Base-by-base conservation (phyloP, 805 yeast species). In the Hanseniaspora occidentalis region DNA sequence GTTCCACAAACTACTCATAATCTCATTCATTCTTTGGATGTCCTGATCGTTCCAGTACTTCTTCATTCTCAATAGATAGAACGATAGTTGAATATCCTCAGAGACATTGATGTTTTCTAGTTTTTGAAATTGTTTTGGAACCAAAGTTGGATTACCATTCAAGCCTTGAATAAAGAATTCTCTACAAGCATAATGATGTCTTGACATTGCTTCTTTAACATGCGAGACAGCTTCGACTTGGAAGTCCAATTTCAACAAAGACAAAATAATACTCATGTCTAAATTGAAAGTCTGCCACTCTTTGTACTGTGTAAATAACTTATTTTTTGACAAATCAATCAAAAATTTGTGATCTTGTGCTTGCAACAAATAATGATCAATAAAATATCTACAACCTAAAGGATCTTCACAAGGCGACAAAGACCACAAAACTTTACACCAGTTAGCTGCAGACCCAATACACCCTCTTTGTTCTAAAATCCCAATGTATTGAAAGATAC, bases 341-440 rank as follows among this genome's bases (percentile, higher is more conserved):
- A 85, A 53, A 56, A 74, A 84, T 43, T 73, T 64, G 51, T 69
- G 75, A 45, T 84, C 84, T 24, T 70, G 77, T 27, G 83, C 66
- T 59, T 75, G 62, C 3, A 83, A 61, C 3, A 89, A 78, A 52
- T 82, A 85, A 52, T 72, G 77, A 54, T 86, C 95, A 48, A 86
- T 76, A 56, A 84, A 82, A 52, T 79, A 79, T 46, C 94, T 69
- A 10, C 80, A 85, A 18, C 95, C 95, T 39, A 79, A 63, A 1
- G 95, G 95, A 62, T 86, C 95, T 42, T 79, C 83, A 2, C 76
- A 69, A 1, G 94, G 95, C 26, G 74, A 66, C 23, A 86, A 61
- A 2, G 86, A 73, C 46, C 82, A 64, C 37, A 85, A 62, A 5
- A 79, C 64, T 54, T 83, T 84, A 50, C 82, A 73, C 64, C 79